phyloP scores from a whole-genome alignment of 2,329 filamentous ascomycete genomes.

The Curvularia lunata region DNA sequence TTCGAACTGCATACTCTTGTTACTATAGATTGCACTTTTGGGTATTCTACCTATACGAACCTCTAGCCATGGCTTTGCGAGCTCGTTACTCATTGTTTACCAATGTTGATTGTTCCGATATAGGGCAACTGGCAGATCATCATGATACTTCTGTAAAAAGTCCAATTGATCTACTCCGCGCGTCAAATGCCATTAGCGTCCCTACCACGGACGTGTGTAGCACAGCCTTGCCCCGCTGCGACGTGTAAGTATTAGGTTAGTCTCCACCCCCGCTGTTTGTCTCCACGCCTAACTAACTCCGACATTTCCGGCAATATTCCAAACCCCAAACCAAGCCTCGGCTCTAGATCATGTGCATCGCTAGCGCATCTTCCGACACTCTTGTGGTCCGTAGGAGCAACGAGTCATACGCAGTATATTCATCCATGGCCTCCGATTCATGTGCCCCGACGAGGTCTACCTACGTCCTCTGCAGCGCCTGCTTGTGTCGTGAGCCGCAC shows the following conservation, averaged over 20 bases:
- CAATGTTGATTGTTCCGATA: background rate
- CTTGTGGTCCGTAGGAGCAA: constrained; percentile 19
- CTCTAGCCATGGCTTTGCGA: constrained; percentile 40
- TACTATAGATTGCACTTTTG: background rate
- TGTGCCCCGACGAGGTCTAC: constrained; percentile 9
- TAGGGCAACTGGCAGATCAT: background rate
- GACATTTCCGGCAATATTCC: constrained; percentile 31
- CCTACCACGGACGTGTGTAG: constrained; percentile 2
- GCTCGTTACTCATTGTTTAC: constrained; percentile 21
- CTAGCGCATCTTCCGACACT: constrained; percentile 12
- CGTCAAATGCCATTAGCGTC: background rate
- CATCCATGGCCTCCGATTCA: constrained; percentile 10
- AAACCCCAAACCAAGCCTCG: constrained; percentile 15
- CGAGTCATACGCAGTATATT: constrained; percentile 24
- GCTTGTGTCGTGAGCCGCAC: background rate
- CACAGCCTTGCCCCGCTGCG: background rate
- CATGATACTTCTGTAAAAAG: background rate
- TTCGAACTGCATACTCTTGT: constrained; percentile 34
- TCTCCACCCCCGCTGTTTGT: constrained; percentile 11
- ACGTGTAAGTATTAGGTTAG: background rate
- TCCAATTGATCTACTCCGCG: background rate
- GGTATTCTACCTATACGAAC: constrained; percentile 25
- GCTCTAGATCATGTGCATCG: constrained; percentile 22
- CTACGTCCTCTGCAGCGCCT: background rate
- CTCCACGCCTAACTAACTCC: constrained; percentile 36